phyloP scores from a whole-genome alignment of 768 basidiomycete species.

The Termitomyces sp. region DNA sequence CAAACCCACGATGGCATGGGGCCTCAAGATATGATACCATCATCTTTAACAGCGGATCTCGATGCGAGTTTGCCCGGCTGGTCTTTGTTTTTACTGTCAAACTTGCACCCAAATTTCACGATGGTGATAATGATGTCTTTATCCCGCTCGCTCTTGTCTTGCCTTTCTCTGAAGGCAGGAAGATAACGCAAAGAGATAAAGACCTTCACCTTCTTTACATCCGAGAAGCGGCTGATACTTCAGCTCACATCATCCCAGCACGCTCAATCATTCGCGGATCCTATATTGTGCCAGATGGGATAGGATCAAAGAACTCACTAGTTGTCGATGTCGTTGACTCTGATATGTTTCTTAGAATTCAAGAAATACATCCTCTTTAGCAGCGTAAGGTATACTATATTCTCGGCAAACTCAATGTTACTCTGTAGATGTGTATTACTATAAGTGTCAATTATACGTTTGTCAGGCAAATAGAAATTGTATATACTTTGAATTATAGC shows the following conservation, averaged over 20 bases:
- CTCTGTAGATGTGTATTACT: too few relatives aligned
- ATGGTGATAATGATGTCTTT: background rate
- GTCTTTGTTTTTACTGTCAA: conserved; percentile 6
- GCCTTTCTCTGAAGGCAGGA: background rate
- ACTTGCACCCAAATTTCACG: background rate
- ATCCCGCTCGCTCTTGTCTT: conserved; percentile 7
- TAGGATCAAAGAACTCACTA: background rate
- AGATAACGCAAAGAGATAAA: background rate
- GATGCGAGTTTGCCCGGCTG: background rate
- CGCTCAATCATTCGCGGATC: conserved; percentile 1
- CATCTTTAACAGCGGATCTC: background rate
- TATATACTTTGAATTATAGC: too few relatives aligned
- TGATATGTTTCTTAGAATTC: conserved; percentile 3
- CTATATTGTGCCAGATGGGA: background rate
- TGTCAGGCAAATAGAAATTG: too few relatives aligned
- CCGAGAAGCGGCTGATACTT: background rate
- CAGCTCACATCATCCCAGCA: background rate
- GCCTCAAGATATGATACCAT: background rate
- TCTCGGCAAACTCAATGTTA: too few relatives aligned
- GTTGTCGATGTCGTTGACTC: conserved; percentile 2
- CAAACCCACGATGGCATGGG: background rate
- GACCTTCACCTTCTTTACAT: conserved; percentile 2
- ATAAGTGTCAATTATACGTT: too few relatives aligned
- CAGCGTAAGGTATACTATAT: too few relatives aligned
- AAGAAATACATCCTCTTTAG: background rate